Evolutionary conservation across 768 basidiomycete genomes (phyloP), one percentile per base, ranked within the genome.

Genomic region (Suillus sp.): DNA sequence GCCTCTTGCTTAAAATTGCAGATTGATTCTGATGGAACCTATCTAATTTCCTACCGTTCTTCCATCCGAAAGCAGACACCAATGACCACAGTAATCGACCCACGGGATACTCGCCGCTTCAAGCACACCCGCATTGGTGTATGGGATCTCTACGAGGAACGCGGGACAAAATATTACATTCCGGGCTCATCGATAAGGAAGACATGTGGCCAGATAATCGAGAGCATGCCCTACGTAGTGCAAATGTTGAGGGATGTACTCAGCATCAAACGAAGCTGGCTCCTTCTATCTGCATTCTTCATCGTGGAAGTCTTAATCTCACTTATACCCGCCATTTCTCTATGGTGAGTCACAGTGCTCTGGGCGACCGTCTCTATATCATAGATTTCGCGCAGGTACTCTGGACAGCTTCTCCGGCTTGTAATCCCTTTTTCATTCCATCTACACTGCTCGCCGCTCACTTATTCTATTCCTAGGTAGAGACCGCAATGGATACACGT

Each of bases 111-210:
- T 14, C 22, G 13, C 22, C 47, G 22, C 25, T 13, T 25, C 22
- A 47, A 25, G 47, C 22, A 47, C 47, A 47, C 47, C 13, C 79
- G 75, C 34, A 63, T 91, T 42, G 90, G 91, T 91, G 45, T 93
- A 45, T 45, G 91, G 91, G 89, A 92, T 67, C 74, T 91, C 35
- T 93, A 92, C 71, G 86, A 90, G 67, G 84, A 91, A 67, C 77
- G 75, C 22, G 72, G 75, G 16, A 70, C 80, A 34, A 71, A 77
- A 35, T 35, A 35, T 47, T 68, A 77, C 25, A 59, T 83, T 50
- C 78, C 84, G 4, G 78, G 79, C 4, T 71, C 75, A 4, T 80
- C 84, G 22, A 74, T 74, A 42, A 69, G 85, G 10, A 81, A 86
- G 69, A 77, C 78, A 2, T 78, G 78, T 14, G 72, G 82, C 11